Percentiles rank a stretch among this genome's conserved stretches.
These are phyloP conservation scores for Astraeus odoratus DNA, from an alignment of 768 basidiomycete genomes.

Conservation along the genomic window DNA sequence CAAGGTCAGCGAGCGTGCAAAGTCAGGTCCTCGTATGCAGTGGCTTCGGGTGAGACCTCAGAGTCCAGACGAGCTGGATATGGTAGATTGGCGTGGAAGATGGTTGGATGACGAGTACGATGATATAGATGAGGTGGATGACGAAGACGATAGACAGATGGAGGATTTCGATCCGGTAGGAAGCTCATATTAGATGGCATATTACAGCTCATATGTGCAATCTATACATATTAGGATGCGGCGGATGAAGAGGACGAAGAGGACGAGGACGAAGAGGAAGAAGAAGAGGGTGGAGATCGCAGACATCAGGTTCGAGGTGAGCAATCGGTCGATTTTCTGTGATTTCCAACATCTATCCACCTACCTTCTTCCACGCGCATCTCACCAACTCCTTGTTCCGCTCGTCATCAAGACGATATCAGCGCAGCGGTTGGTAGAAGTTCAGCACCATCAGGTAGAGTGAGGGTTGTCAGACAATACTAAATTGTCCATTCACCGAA, in stretches of 20 bases:
- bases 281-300: conserved; percentile 20
- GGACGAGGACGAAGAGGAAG: conserved; percentile 42
- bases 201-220: background rate
- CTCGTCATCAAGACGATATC: conserved; percentile 38
- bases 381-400: conserved; percentile 45
- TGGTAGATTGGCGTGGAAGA: conserved; percentile 84
- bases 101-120: conserved; percentile 81
- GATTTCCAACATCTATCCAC: conserved; percentile 34
- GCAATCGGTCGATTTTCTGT: conserved; percentile 30
- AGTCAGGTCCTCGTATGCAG: conserved; percentile 93
- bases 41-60: conserved; percentile 90
- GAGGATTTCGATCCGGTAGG: conserved; percentile 82
- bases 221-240: conserved; percentile 36
- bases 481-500: conserved; percentile 15
- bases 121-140: conserved; percentile 49
- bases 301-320: conserved; percentile 29
- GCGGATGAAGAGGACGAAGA: conserved; percentile 53
- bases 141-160: conserved; percentile 63
- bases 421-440: conserved; percentile 18
- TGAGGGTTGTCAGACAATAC: conserved; percentile 46
- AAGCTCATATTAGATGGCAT: background rate
- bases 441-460: conserved; percentile 30
- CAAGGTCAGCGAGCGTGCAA: conserved; percentile 91
- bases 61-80: conserved; percentile 70
- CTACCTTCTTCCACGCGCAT: conserved; percentile 40